Base-by-base conservation (phyloP, 495 filamentous ascomycete genomes). In the Monascus purpureus region DNA sequence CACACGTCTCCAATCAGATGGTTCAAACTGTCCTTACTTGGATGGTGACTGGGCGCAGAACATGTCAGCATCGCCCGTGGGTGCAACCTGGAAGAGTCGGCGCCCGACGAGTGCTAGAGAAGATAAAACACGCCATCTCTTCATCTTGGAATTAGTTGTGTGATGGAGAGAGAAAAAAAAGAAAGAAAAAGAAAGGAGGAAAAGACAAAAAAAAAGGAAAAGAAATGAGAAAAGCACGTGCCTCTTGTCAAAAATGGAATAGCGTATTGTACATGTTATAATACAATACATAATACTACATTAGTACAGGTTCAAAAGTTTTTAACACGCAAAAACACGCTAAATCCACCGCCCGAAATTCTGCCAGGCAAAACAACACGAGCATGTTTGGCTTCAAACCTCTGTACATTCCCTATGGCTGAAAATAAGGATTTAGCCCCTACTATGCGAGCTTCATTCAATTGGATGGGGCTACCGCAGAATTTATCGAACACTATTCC, bases 141-240 rank as follows among this genome's bases (percentile, higher is more conserved):
- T 43, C 40, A 43, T 43, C 32, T 43, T 43, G 40, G 40, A 39
- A 34, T 39, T 38, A 43, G 40, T 38, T 43, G 40, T 43, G 40
- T 35, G 35, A 31, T 36, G 28, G 36, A 43, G 20, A 30, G 25
- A 31, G 25, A 19, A 23, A 37, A 33, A 14, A 28, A 24, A 29
- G 23, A n/a, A 31, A 25, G 17, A 28, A 16, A 13, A 32, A 29
- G 16, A 25, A 27, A n/a, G n/a, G 27, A 25, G 15, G 19, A 36
- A 40, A 25, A 32, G 4, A 5, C 9, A 22, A 22, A 4, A 4
- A 22, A 22, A 22, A 22, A 22, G 9, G 20, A 22, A 9, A 5
- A 9, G 20, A 22, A 9, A n/a, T n/a, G n/a, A 4, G 5, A 22
- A 22, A 22, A 22, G 20, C 20, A 22, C 20, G 20, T 22, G 20